Evolutionary conservation across 2,329 filamentous ascomycete species (phyloP).

Genomic region (Fusarium keratoplasticum): DNA sequence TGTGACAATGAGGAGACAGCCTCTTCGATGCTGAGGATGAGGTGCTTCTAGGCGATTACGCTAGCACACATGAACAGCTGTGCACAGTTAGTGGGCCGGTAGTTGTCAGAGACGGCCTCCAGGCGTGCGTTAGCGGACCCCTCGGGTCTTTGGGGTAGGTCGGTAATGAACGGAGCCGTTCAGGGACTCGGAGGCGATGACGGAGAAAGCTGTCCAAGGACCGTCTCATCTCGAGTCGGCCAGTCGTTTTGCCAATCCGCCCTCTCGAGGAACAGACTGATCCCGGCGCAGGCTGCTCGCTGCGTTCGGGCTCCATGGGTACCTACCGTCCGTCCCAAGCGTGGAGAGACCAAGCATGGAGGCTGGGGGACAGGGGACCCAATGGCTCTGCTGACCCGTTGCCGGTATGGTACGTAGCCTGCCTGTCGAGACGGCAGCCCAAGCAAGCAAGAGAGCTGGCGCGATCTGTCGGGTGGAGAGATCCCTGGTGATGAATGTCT

Average conservation of each 20-base stretch:
- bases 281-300: neutral
- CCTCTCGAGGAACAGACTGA: neutral
- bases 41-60: constrained; percentile 25
- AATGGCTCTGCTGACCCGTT: neutral
- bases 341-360: constrained; percentile 8
- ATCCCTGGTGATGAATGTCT: constrained; percentile 35
- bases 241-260: neutral
- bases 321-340: neutral
- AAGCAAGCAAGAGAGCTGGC: constrained; percentile 33
- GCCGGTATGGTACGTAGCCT: constrained; percentile 13
- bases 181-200: neutral
- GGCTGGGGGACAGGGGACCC: constrained; percentile 22
- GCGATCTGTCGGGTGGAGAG: constrained; percentile 45
- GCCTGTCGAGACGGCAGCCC: constrained; percentile 20
- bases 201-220: neutral
- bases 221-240: neutral
- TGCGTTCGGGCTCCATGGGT: neutral
- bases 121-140: constrained; percentile 18
- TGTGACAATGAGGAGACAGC: neutral
- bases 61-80: constrained; percentile 19
- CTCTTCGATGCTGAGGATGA: constrained; percentile 11
- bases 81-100: constrained; percentile 28
- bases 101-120: constrained; percentile 16
- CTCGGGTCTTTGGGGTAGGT: neutral
- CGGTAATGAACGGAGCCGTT: constrained; percentile 11